phyloP scores from a whole-genome alignment of 2,329 filamentous ascomycete genomes.

The Aspergillus awamori region DNA sequence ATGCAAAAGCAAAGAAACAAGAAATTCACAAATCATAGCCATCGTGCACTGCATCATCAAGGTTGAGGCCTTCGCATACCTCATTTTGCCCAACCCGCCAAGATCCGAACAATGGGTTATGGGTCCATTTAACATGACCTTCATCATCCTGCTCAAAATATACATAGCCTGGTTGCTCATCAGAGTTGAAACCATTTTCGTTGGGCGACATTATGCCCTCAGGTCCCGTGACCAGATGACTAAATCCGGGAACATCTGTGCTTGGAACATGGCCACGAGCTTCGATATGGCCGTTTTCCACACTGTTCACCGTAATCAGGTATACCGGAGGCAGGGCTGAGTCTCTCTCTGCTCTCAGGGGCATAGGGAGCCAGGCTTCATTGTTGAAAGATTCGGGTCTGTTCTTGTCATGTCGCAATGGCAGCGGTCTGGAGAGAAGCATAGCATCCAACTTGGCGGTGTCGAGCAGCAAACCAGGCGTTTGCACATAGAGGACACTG shows the following conservation, averaged over 20 bases:
- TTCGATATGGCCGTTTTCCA: conserved; percentile 37
- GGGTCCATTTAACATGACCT: conserved; percentile 34
- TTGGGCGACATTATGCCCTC: conserved; percentile 17
- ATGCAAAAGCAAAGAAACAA: conserved; percentile 12
- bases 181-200: conserved; percentile 10
- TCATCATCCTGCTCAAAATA: conserved; percentile 44
- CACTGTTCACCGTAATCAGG: conserved; percentile 42
- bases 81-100: conserved; percentile 42
- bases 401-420: conserved; percentile 35
- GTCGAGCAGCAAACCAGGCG: conserved; percentile 45
- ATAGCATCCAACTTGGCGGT: conserved; percentile 42
- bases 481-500: conserved; percentile 47
- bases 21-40: conserved; percentile 25
- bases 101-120: conserved; percentile 39
- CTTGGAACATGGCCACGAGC: conserved; percentile 44
- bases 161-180: conserved; percentile 40
- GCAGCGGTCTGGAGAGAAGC: conserved; percentile 40
- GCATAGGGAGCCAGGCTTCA: conserved; percentile 42
- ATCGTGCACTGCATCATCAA: conserved; percentile 29
- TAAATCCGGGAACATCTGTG: conserved; percentile 35
- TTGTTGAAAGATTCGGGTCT: conserved; percentile 42
- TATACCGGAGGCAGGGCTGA: conserved; percentile 38
- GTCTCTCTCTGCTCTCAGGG: conserved; percentile 38
- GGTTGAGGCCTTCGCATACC: conserved; percentile 43
- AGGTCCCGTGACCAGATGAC: conserved; percentile 35